Evolutionary conservation across 148 eudicot species (phyloP).

Genomic region (Agrostemma githago): DNA sequence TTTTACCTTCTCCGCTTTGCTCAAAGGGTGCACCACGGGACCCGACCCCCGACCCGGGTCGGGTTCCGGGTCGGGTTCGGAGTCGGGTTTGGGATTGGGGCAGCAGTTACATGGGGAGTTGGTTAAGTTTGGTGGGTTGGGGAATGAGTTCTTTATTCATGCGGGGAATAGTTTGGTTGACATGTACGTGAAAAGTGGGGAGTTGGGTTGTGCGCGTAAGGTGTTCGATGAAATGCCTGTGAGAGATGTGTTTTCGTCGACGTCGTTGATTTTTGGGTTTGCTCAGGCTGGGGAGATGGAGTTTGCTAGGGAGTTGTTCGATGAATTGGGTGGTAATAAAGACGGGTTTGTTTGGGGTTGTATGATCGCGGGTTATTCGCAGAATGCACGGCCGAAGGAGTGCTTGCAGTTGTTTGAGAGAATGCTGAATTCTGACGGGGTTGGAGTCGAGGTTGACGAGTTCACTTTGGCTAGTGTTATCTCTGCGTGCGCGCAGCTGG

Average conservation of each 20-base stretch:
- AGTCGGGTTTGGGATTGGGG: slow-evolving; percentile 30
- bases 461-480: slow-evolving; percentile 46
- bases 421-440: slow-evolving; percentile 26
- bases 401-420: slow-evolving; percentile 41
- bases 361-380: slow-evolving; percentile 42
- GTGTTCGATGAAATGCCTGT: slow-evolving; percentile 61
- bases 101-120: slow-evolving; percentile 42
- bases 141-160: slow-evolving; percentile 30
- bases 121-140: slow-evolving; percentile 45
- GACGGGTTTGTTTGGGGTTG: slow-evolving; percentile 46
- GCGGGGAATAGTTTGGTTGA: slow-evolving; percentile 42
- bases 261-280: slow-evolving; percentile 44
- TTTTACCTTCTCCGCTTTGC: slow-evolving; percentile 43
- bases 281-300: slow-evolving; percentile 39
- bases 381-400: slow-evolving; percentile 48
- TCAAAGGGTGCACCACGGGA: slow-evolving; percentile 35
- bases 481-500: slow-evolving; percentile 63
- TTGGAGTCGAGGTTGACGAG: slow-evolving; percentile 43
- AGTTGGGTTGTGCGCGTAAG: slow-evolving; percentile 35
- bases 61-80: not conserved
- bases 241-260: slow-evolving; percentile 41
- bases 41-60: not conserved
- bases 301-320: slow-evolving; percentile 44
- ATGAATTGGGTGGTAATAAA: slow-evolving; percentile 34
- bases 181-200: slow-evolving; percentile 45